Evolutionary conservation across 495 filamentous ascomycete genomes (phyloP).

Genomic region (Thermothielavioides terrestris): DNA sequence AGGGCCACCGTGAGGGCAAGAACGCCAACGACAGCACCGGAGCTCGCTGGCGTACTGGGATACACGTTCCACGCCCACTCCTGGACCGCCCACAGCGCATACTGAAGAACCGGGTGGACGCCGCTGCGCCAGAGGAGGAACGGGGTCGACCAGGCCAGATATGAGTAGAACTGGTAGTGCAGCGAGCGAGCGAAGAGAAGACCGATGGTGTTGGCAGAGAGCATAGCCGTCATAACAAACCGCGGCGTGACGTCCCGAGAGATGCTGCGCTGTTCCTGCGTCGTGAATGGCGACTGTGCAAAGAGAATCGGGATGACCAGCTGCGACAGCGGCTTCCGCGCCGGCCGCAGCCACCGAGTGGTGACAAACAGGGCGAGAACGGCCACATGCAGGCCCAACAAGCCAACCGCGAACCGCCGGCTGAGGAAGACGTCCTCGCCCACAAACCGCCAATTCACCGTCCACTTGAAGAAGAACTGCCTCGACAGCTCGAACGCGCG

Average conservation of each 20-base stretch:
- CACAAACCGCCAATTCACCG: slow-evolving; percentile 95
- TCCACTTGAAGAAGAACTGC: slow-evolving; percentile 94
- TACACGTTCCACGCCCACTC: slow-evolving; percentile 97
- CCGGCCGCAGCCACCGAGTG: slow-evolving; percentile 41
- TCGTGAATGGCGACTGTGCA: slow-evolving; percentile 44
- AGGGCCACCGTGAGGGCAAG: slow-evolving; percentile 57
- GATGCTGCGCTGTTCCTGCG: slow-evolving; percentile 45
- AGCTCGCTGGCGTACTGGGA: slow-evolving; percentile 80
- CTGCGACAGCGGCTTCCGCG: slow-evolving; percentile 36
- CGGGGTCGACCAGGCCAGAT: slow-evolving; percentile 84
- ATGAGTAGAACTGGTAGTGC: slow-evolving; percentile 97
- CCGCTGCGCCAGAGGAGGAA: slow-evolving; percentile 82
- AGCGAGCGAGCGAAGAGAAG: slow-evolving; percentile 84
- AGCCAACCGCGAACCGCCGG: slow-evolving; percentile 54
- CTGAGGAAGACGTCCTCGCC: slow-evolving; percentile 77
- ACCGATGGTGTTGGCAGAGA: slow-evolving; percentile 74
- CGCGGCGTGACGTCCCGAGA: slow-evolving; percentile 54
- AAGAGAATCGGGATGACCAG: slow-evolving; percentile 45
- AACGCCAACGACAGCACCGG: slow-evolving; percentile 62
- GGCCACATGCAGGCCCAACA: slow-evolving; percentile 61
- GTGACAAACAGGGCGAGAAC: slow-evolving; percentile 54
- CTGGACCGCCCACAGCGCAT: slow-evolving; percentile 68
- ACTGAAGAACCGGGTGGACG: slow-evolving; percentile 63
- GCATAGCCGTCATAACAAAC: slow-evolving; percentile 69
- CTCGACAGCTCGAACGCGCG: slow-evolving; percentile 84